phyloP scores from a whole-genome alignment of 2,329 filamentous ascomycete genomes.

The Cladophialophora chaetospira region DNA sequence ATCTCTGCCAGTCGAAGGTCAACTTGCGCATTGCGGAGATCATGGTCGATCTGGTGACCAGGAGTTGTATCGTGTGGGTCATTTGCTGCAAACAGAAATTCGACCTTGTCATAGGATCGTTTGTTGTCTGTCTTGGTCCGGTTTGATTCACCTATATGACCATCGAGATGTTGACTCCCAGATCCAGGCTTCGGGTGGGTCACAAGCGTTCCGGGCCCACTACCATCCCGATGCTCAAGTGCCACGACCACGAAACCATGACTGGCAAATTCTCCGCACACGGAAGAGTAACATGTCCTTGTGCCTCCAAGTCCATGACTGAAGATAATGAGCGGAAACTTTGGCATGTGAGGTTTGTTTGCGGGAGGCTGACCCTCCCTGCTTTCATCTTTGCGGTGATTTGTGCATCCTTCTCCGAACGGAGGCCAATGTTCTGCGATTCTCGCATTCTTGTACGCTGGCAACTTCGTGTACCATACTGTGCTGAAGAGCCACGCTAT shows the following conservation, averaged over 20 bases:
- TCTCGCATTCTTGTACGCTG: slow-evolving; percentile 63
- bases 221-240: slow-evolving; percentile 67
- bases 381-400: slow-evolving; percentile 45
- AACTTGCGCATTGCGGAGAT: slow-evolving; percentile 63
- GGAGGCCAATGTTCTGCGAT: slow-evolving; percentile 59
- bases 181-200: slow-evolving; percentile 53
- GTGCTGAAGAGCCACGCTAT: slow-evolving; percentile 59
- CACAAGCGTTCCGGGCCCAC: slow-evolving; percentile 62
- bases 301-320: slow-evolving; percentile 68
- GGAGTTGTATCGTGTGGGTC: slow-evolving; percentile 56
- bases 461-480: slow-evolving; percentile 65
- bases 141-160: slow-evolving; percentile 38
- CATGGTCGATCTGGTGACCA: slow-evolving; percentile 60
- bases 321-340: slow-evolving; percentile 66
- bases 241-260: slow-evolving; percentile 67
- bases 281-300: slow-evolving; percentile 61
- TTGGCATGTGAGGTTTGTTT: slow-evolving; percentile 44
- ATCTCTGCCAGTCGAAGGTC: slow-evolving; percentile 65
- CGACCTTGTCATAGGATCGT: slow-evolving; percentile 52
- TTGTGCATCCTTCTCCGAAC: slow-evolving; percentile 41
- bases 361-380: slow-evolving; percentile 44
- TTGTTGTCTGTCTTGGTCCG: slow-evolving; percentile 43
- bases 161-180: slow-evolving; percentile 34
- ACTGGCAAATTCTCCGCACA: slow-evolving; percentile 68
- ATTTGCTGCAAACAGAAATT: slow-evolving; percentile 55